A percentile compares a stretch with the other conserved stretches of the same genome.
phyloP scores from a whole-genome alignment of 1,139 yeast genomes.

The Yamadazyma oceani region DNA sequence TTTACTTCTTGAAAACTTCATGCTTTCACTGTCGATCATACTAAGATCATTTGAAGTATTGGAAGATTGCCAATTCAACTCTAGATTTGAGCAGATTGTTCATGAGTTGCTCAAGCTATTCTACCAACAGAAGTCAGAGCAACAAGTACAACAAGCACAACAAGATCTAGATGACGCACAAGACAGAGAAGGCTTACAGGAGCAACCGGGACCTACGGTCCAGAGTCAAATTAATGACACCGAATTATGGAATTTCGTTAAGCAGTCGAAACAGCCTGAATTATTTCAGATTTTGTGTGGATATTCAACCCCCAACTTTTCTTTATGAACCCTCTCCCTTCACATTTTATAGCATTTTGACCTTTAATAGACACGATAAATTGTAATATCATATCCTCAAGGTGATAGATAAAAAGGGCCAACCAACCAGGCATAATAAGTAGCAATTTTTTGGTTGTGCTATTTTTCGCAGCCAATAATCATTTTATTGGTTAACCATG shows the following conservation, averaged over 20 bases:
- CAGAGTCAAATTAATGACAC: constrained; percentile 6
- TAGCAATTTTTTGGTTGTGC: no score
- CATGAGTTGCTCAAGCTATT: constrained; percentile 10
- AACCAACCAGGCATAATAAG: no score
- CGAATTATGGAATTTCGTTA: constrained; percentile 15
- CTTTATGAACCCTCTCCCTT: no score
- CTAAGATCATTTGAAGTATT: constrained; percentile 9
- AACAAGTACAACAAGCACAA: background rate
- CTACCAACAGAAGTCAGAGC: constrained; percentile 8
- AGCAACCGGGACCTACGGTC: background rate
- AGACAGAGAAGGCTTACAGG: no score
- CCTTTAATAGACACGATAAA: no score
- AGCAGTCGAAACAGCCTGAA: constrained; percentile 11
- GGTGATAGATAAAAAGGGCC: no score
- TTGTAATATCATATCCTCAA: no score
- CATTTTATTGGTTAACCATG: no score
- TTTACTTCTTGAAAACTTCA: background rate
- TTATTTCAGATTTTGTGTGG: constrained; percentile 17
- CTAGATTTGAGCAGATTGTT: constrained; percentile 12
- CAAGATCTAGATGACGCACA: background rate
- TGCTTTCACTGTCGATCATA: constrained; percentile 6
- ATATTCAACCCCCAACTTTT: constrained; percentile 14
- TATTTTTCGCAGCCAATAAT: no score
- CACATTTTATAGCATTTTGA: no score
- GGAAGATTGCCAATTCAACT: constrained; percentile 8